phyloP scores from a whole-genome alignment of 805 yeast species.

The Cyberlindnera bimundalis region DNA sequence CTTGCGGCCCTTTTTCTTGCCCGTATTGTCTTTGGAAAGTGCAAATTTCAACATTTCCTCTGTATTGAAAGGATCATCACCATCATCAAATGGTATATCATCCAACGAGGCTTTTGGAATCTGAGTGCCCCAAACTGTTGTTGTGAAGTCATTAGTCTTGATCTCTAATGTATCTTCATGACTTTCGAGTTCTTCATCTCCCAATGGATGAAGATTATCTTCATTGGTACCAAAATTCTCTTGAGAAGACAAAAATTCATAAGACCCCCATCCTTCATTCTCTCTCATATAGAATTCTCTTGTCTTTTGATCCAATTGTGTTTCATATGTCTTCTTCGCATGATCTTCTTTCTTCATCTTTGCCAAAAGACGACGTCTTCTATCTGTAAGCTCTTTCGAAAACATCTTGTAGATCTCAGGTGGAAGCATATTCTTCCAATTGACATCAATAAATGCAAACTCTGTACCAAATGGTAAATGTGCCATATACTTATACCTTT shows the following conservation, averaged over 20 bases:
- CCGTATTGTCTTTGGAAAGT: neutral
- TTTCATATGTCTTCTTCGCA: conserved; percentile 52
- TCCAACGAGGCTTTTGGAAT: conserved; percentile 29
- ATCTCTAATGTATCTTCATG: conserved; percentile 11
- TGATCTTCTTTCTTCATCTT: conserved; percentile 60
- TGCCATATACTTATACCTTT: conserved; percentile 67
- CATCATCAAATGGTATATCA: conserved; percentile 31
- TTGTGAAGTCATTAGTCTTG: conserved; percentile 30
- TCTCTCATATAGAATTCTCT: conserved; percentile 58
- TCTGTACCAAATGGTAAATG: conserved; percentile 86
- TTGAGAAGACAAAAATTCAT: conserved; percentile 27
- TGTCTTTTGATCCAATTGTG: conserved; percentile 54
- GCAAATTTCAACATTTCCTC: conserved; percentile 15
- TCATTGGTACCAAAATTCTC: conserved; percentile 1
- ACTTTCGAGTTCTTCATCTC: conserved; percentile 13
- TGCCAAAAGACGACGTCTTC: conserved; percentile 47
- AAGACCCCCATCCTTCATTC: conserved; percentile 38
- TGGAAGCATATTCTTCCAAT: conserved; percentile 60
- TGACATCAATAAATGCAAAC: conserved; percentile 78
- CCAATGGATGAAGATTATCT: conserved; percentile 29
- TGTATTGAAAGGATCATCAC: conserved; percentile 26
- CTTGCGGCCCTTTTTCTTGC: conserved; percentile 22
- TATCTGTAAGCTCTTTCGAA: conserved; percentile 50
- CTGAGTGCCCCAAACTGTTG: conserved; percentile 77
- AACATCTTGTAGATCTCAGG: conserved; percentile 44